phyloP scores from a whole-genome alignment of 2,329 filamentous ascomycete species.

The Blastomyces emzantsi region DNA sequence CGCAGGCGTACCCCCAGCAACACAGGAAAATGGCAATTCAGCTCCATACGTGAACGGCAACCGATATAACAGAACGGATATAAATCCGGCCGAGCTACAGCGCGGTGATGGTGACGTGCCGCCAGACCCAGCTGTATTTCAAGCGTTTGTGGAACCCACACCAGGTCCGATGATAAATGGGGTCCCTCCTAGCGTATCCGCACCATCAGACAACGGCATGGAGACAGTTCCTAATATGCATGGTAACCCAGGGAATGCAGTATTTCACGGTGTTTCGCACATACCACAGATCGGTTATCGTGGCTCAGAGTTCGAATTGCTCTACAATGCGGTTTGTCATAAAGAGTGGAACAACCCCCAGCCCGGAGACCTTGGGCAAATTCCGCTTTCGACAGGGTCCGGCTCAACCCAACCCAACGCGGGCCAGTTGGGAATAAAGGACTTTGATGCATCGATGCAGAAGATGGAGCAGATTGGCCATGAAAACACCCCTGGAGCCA shows the following conservation, averaged over 20 bases:
- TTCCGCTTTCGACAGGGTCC: too few species aligned
- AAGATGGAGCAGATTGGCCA: background rate
- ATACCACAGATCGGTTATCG: too few species aligned
- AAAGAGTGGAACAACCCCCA: too few species aligned
- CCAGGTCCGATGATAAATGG: background rate
- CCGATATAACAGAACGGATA: background rate
- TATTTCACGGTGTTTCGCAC: too few species aligned
- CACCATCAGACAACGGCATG: background rate
- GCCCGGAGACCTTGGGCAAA: too few species aligned
- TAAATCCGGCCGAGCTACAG: background rate
- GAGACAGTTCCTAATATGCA: background rate
- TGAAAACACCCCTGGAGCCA: background rate
- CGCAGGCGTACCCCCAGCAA: background rate
- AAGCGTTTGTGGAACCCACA: background rate
- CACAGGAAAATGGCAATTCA: background rate
- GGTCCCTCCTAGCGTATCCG: background rate
- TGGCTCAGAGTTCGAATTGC: too few species aligned
- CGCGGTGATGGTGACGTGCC: background rate
- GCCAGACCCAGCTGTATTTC: background rate
- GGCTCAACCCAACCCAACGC: too few species aligned
- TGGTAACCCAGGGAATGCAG: background rate
- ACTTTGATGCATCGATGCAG: background rate
- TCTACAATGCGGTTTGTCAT: too few species aligned
- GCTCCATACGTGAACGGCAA: background rate
- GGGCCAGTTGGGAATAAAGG: too few species aligned